These are phyloP conservation scores for Cladophialophora chaetospira DNA, from an alignment of 2,329 filamentous ascomycete species.

Conservation along the genomic window DNA sequence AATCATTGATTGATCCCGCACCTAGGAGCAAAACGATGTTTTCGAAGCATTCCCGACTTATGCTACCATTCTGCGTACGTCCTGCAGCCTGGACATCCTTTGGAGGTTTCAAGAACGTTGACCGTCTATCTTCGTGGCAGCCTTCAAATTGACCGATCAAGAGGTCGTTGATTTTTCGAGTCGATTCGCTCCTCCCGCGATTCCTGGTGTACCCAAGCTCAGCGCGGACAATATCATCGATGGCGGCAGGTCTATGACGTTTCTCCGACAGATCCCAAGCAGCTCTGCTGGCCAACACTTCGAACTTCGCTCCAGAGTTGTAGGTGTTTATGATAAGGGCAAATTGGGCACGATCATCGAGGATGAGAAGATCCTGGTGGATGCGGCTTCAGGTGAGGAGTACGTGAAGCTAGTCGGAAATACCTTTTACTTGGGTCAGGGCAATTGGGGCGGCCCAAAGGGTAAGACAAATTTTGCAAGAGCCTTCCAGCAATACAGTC, in stretches of 20 bases:
- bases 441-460: conserved; percentile 49
- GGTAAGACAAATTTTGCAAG: conserved; percentile 33
- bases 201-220: conserved; percentile 46
- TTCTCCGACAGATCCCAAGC: conserved; percentile 44
- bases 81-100: background rate
- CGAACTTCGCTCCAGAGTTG: conserved; percentile 44
- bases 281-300: conserved; percentile 41
- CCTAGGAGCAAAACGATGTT: conserved; percentile 44
- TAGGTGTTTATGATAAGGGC: conserved; percentile 52
- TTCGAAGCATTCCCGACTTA: conserved; percentile 53
- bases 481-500: conserved; percentile 33
- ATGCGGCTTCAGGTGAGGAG: conserved; percentile 42
- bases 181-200: conserved; percentile 39
- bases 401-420: conserved; percentile 46
- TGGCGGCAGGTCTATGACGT: conserved; percentile 43
- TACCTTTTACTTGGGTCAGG: conserved; percentile 50
- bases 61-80: conserved; percentile 37
- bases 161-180: conserved; percentile 48
- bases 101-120: background rate
- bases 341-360: conserved; percentile 47
- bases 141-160: conserved; percentile 50
- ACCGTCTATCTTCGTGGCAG: conserved; percentile 3
- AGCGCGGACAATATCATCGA: conserved; percentile 48
- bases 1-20: background rate
- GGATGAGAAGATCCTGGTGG: conserved; percentile 44